These are phyloP conservation scores for Agrocybe pediades DNA, from an alignment of 768 basidiomycete genomes.

Conservation along the genomic window DNA sequence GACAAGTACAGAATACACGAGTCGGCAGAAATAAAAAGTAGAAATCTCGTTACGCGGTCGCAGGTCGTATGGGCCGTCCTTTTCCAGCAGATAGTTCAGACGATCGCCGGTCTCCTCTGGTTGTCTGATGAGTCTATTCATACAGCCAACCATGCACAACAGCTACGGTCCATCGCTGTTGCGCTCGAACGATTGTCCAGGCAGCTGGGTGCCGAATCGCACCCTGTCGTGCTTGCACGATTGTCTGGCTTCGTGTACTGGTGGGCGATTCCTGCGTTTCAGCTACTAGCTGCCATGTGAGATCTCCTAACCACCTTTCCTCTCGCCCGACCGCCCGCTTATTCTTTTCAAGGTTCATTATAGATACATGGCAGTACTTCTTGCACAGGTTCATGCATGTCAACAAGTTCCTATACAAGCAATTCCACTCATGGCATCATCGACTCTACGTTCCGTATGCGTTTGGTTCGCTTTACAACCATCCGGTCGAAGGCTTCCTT, in stretches of 20 bases:
- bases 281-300: conserved; percentile 84
- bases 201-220: conserved; percentile 43
- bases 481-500: conserved; percentile 91
- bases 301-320: conserved; percentile 7
- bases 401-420: conserved; percentile 88
- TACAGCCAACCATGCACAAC: conserved; percentile 37
- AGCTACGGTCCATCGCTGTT: conserved; percentile 48
- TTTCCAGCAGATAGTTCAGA: conserved; percentile 87
- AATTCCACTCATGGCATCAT: conserved; percentile 94
- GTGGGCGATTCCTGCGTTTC: conserved; percentile 84
- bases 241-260: conserved; percentile 77
- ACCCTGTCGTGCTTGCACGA: conserved; percentile 38
- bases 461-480: conserved; percentile 96
- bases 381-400: conserved; percentile 90
- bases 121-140: conserved; percentile 40
- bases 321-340: not conserved
- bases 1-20: conserved; percentile 89
- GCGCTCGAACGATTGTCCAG: conserved; percentile 18
- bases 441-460: conserved; percentile 96
- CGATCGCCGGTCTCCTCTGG: conserved; percentile 69
- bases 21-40: conserved; percentile 70
- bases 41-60: conserved; percentile 71
- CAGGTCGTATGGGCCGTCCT: conserved; percentile 83
- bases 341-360: conserved; percentile 65
- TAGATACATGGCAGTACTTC: conserved; percentile 99